Percentiles rank a stretch among this genome's conserved stretches.
phyloP scores from a whole-genome alignment of 768 basidiomycete species.

The Mycena capillaripes region DNA sequence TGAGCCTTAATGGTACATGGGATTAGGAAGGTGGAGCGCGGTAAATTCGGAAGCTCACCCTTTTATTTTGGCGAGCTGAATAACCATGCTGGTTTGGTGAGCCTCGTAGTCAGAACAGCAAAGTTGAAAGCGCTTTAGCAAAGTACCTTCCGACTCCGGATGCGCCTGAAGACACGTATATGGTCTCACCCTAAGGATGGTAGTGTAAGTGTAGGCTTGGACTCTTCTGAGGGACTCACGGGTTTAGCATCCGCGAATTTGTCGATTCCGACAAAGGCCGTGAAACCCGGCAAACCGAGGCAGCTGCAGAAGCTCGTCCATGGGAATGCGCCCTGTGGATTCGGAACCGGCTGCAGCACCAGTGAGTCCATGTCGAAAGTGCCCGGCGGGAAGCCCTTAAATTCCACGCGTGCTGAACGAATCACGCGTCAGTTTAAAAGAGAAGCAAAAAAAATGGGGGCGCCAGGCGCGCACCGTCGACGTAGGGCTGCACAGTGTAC shows the following conservation, averaged over 20 bases:
- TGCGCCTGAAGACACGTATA: conserved; percentile 40
- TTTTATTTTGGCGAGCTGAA: conserved; percentile 54
- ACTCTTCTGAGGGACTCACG: no score
- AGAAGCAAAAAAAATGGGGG: no score
- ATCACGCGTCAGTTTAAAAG: no score
- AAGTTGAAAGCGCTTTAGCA: neutral
- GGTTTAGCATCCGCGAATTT: conserved; percentile 29
- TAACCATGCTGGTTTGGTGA: conserved; percentile 47
- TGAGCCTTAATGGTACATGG: conserved; percentile 45
- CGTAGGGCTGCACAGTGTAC: conserved; percentile 38
- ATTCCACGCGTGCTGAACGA: no score
- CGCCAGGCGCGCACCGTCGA: conserved; percentile 21
- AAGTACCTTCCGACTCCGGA: conserved; percentile 41
- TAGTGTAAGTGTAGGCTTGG: neutral
- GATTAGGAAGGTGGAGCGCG: neutral
- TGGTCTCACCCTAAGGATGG: conserved; percentile 35
- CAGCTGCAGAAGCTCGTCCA: conserved; percentile 31
- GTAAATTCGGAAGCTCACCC: conserved; percentile 33
- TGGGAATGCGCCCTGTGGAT: conserved; percentile 40
- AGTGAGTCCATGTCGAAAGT: conserved; percentile 41
- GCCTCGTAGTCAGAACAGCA: no score
- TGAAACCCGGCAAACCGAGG: conserved; percentile 42
- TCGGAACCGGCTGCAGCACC: conserved; percentile 32
- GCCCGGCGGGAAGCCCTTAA: conserved; percentile 20
- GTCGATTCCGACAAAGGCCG: conserved; percentile 43